phyloP scores from a whole-genome alignment of 306 rosid genomes.

The Amphicarpaea edgeworthii region DNA sequence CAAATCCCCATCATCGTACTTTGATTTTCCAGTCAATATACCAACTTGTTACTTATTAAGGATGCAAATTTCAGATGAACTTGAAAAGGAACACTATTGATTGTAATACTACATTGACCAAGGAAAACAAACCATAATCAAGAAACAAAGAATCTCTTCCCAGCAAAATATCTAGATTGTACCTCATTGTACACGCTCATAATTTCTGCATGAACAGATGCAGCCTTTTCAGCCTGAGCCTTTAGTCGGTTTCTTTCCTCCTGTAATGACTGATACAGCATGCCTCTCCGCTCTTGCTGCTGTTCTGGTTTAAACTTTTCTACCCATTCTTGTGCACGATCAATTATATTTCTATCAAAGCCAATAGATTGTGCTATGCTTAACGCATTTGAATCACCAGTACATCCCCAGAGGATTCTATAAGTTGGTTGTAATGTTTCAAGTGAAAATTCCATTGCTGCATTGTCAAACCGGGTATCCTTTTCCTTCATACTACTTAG shows the following conservation, averaged over 20 bases:
- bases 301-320: slow-evolving; percentile 81
- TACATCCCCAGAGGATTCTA: slow-evolving; percentile 89
- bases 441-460: slow-evolving; percentile 89
- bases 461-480: slow-evolving; percentile 77
- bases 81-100: slow-evolving; percentile 35
- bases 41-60: background rate
- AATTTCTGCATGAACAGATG: slow-evolving; percentile 68
- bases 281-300: slow-evolving; percentile 84
- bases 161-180: slow-evolving; percentile 38
- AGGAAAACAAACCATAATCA: slow-evolving; percentile 39
- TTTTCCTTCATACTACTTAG: slow-evolving; percentile 78
- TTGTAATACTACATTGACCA: slow-evolving; percentile 6
- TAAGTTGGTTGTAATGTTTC: slow-evolving; percentile 85
- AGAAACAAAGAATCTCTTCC: slow-evolving; percentile 36
- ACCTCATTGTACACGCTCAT: slow-evolving; percentile 78
- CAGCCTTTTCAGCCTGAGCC: slow-evolving; percentile 71
- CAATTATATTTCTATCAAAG: slow-evolving; percentile 72
- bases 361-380: slow-evolving; percentile 84
- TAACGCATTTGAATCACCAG: slow-evolving; percentile 91
- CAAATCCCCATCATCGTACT: slow-evolving; percentile 5
- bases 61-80: slow-evolving; percentile 39
- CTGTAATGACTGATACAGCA: slow-evolving; percentile 69
- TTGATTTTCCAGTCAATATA: slow-evolving; percentile 33
- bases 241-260: slow-evolving; percentile 81
- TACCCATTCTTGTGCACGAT: slow-evolving; percentile 71